Evolutionary conservation across 352 stramenopile genomes (phyloP).

Genomic region (Globisporangium carolinianum): DNA sequence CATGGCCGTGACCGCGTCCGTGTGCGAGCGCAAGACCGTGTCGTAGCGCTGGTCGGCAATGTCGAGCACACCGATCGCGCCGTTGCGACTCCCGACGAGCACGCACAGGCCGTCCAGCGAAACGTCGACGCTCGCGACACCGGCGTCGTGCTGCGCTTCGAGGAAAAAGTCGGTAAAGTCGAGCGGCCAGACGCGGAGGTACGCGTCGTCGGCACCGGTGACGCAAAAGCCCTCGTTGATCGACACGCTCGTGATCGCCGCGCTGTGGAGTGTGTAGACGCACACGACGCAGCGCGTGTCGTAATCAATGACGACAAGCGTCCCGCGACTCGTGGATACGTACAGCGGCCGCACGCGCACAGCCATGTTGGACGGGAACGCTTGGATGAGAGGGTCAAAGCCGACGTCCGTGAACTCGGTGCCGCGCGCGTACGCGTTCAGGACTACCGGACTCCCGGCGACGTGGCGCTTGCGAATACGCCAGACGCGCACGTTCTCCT

Average conservation of each 20-base stretch:
- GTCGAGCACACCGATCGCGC: constrained; percentile 81
- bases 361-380: constrained; percentile 47
- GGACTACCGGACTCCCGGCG: constrained; percentile 70
- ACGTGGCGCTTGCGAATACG: constrained; percentile 62
- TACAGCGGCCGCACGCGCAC: constrained; percentile 56
- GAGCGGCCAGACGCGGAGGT: constrained; percentile 87
- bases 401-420: constrained; percentile 80
- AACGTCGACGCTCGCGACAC: constrained; percentile 60
- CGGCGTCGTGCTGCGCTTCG: constrained; percentile 78
- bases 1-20: constrained; percentile 35
- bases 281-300: constrained; percentile 73
- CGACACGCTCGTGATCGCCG: constrained; percentile 71
- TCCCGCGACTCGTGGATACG: constrained; percentile 67
- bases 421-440: constrained; percentile 87
- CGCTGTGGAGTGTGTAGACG: constrained; percentile 88
- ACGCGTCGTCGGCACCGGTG: constrained; percentile 81
- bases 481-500: constrained; percentile 92
- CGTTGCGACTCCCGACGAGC: constrained; percentile 58
- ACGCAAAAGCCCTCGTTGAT: constrained; percentile 90
- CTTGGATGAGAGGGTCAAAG: constrained; percentile 65
- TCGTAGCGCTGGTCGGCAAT: constrained; percentile 77
- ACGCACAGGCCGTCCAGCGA: constrained; percentile 77
- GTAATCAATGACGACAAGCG: constrained; percentile 81
- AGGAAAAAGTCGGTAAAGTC: constrained; percentile 91
- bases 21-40: constrained; percentile 78